Evolutionary conservation across 345 rosid species (phyloP).

Genomic region (Geranium brycei): DNA sequence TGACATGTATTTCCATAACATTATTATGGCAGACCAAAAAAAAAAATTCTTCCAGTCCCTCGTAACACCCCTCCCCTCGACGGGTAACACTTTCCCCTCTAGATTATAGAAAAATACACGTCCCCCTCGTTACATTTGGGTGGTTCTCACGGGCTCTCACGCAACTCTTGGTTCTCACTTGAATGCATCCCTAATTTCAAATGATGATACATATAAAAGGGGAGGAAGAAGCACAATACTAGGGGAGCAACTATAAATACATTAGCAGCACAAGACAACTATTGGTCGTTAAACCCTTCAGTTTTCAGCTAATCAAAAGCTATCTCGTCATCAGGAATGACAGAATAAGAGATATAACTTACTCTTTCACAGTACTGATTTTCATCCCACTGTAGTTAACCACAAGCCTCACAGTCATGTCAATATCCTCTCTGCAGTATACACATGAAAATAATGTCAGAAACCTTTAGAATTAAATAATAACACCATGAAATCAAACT

Average conservation of each 20-base stretch:
- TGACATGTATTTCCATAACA: too few relatives aligned
- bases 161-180: too few relatives aligned
- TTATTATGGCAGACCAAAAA: too few relatives aligned
- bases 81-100: too few relatives aligned
- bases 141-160: too few relatives aligned
- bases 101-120: too few relatives aligned
- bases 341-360: slow-evolving; percentile 21
- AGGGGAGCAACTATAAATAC: neutral
- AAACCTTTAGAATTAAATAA: neutral
- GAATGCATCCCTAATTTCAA: too few relatives aligned
- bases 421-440: slow-evolving; percentile 58
- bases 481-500: neutral
- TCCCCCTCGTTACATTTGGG: too few relatives aligned
- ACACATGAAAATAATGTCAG: slow-evolving; percentile 5
- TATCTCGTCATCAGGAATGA: neutral
- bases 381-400: slow-evolving; percentile 82
- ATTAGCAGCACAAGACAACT: neutral
- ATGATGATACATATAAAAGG: neutral
- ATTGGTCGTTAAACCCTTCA: neutral
- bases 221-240: neutral
- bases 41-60: too few relatives aligned
- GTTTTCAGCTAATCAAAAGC: neutral
- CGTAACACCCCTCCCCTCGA: too few relatives aligned
- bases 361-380: slow-evolving; percentile 74
- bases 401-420: slow-evolving; percentile 87